Evolutionary conservation across 1,139 yeast genomes (phyloP), one percentile per base, ranked within the genome.

Genomic region (Candida sanyaensis): DNA sequence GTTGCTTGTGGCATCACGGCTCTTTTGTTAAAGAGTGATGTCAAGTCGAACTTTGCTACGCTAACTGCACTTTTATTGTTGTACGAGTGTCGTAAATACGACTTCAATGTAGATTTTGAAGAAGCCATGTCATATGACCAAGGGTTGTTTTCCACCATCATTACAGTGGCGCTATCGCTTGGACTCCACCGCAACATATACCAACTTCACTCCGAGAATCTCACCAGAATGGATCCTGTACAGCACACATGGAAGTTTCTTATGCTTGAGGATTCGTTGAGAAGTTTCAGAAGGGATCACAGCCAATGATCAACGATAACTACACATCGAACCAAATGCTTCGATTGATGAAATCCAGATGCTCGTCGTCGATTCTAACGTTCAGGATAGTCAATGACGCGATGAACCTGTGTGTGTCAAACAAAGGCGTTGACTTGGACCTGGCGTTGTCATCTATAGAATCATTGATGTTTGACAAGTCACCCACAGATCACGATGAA

Each of bases 211-310:
- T 4, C 9, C 5, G 39, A 31, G 6, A 34, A 43, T 17, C 17
- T 37, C 3, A 29, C 6, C 6, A 31, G 8, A 11, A 38, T 31
- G 7, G 29, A 24, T 10, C 12, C 38, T 7, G 28, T 43, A 17
- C 32, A 43, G 6, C n/a, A 38, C n/a, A 9, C 13, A 13, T 39
- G 46, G 46, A 37, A 37, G 24, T 43, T 21, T 17, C 9, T 43
- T 1, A 29, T 37, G n/a, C 31, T 39, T 38, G 46, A 43, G 31
- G 42, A 38, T 29, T 24, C 43, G 10, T 17, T 43, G 7, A 13
- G 42, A 13, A 43, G 46, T 26, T 43, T 43, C 46, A 43, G 28
- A 38, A 27, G 33, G 43, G 46, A 10, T 39, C 34, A 21, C 46
- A 39, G 12, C 46, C 43, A 11, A 38, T 44, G 41, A 33, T 38